Conservation (phyloP, 371 early-diverging fungal species). For the Syncephalis plumigaleata region DNA sequence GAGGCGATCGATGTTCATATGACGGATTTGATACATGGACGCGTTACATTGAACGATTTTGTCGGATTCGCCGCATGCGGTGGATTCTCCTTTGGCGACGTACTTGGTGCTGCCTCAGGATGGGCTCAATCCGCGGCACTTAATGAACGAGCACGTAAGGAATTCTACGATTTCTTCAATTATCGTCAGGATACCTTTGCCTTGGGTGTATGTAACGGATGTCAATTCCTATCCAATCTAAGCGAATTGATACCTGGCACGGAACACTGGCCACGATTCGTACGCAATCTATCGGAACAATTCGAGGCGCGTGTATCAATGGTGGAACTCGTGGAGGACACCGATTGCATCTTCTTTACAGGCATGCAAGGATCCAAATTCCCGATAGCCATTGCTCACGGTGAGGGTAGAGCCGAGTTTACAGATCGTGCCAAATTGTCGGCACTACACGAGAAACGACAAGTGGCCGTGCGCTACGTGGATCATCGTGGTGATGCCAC, state of each 20-base stretch:
- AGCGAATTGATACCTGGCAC: constrained; percentile 66
- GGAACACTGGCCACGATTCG: constrained; percentile 76
- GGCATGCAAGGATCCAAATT: constrained; percentile 81
- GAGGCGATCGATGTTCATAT: constrained; percentile 89
- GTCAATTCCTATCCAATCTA: constrained; percentile 86
- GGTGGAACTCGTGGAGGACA: constrained; percentile 31
- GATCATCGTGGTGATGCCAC: constrained; percentile 62
- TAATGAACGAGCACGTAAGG: constrained; percentile 41
- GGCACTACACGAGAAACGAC: constrained; percentile 21
- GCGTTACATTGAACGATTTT: constrained; percentile 47
- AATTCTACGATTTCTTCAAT: constrained; percentile 66
- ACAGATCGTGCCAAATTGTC: constrained; percentile 18
- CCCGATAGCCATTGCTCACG: constrained; percentile 92
- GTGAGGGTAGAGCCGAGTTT: constrained; percentile 87
- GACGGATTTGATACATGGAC: constrained; percentile 75
- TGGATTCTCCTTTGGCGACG: constrained; percentile 96
- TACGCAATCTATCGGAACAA: constrained; percentile 76
- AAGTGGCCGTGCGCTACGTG: constrained; percentile 56
- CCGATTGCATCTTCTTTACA: constrained; percentile 50
- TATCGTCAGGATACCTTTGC: constrained; percentile 76
- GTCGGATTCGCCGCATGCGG: constrained; percentile 87
- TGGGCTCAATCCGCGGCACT: constrained; percentile 87
- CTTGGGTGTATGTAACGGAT: constrained; percentile 94
- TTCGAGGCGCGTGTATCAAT: constrained; percentile 84
- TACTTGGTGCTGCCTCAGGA: constrained; percentile 89